Evolutionary conservation across 2,329 filamentous ascomycete species (phyloP), one percentile per base, ranked within the genome.

Genomic region (Aspergillus uvarum): DNA sequence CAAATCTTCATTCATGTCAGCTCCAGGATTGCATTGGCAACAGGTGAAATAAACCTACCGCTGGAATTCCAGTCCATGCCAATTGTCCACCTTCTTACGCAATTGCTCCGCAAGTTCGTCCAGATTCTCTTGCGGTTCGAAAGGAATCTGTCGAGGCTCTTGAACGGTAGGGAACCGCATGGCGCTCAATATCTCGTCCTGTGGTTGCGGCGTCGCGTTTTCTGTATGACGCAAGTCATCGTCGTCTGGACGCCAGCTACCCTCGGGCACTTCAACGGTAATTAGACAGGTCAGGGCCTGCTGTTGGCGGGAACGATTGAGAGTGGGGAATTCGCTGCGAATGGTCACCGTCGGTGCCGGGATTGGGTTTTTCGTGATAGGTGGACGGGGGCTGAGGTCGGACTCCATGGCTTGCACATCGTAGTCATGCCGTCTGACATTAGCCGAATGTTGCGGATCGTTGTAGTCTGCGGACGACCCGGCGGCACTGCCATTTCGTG

Each of bases 321-420:
- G 85, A 1, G 95, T 98, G 0, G 95, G 95, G 72, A 97, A 99
- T 76, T 99, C 95, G 72, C 94, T 98, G 60, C 94, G 90, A 51
- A 99, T 90, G 0, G 91, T 96, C n/a, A 99, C 92, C 0, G 87
- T 90, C 0, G 95, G 95, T 5, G 92, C 82, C 1, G 95, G 93
- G 60, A 98, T 97, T 0, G 92, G 92, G 67, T 96, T 96, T 68
- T 89, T 90, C 10, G 87, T 83, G 21, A 89, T 73, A 54, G 80
- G 83, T 5, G 83, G 78, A 42, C 89, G 87, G 5, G 92, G 90
- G 64, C 86, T 85, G 19, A 96, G 82, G 35, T 88, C 89, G 0
- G 91, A 91, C 76, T 97, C 94, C 91, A 97, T 96, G 3, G 93
- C 92, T 74, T 98, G 94, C 16, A 96, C 86, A 72, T 98, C 95